phyloP scores from a whole-genome alignment of 2,329 filamentous ascomycete species.

The Claviceps humidiphila region DNA sequence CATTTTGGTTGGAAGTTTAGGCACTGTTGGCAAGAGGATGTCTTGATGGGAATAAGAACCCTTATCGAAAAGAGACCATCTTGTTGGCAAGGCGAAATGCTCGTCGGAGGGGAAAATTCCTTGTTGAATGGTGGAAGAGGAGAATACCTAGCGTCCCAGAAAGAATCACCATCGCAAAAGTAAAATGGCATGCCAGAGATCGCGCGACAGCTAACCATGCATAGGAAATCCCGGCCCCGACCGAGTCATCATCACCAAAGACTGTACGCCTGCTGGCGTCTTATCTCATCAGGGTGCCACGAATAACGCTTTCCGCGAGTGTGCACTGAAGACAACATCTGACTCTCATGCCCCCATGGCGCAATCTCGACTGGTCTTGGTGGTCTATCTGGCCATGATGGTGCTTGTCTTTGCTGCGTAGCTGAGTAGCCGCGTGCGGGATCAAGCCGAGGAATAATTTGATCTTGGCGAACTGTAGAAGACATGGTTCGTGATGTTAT shows the following conservation, averaged over 20 bases:
- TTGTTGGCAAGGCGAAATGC: no score
- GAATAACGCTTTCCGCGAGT: conserved; percentile 5
- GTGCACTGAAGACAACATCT: background rate
- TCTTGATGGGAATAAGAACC: no score
- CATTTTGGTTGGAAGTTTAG: no score
- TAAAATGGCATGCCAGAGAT: no score
- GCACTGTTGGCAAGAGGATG: no score
- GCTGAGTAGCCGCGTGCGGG: background rate
- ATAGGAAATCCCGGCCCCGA: conserved; percentile 47
- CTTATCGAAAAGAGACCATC: no score
- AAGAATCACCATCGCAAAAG: background rate
- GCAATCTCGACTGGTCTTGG: background rate
- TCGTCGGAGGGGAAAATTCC: no score
- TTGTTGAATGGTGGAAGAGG: background rate
- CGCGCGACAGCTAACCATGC: background rate
- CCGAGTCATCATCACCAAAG: conserved; percentile 45
- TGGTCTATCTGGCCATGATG: background rate
- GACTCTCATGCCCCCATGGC: background rate
- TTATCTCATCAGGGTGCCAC: conserved; percentile 38
- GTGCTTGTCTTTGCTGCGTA: background rate
- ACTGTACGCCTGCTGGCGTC: conserved; percentile 40
- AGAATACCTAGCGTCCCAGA: background rate
- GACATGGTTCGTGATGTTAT: background rate
- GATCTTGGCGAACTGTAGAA: background rate
- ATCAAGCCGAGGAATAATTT: background rate